Percentiles rank a stretch among this genome's conserved stretches.
These are phyloP conservation scores for Pythium insidiosum DNA, from an alignment of 352 stramenopile species.

Conservation along the genomic window DNA sequence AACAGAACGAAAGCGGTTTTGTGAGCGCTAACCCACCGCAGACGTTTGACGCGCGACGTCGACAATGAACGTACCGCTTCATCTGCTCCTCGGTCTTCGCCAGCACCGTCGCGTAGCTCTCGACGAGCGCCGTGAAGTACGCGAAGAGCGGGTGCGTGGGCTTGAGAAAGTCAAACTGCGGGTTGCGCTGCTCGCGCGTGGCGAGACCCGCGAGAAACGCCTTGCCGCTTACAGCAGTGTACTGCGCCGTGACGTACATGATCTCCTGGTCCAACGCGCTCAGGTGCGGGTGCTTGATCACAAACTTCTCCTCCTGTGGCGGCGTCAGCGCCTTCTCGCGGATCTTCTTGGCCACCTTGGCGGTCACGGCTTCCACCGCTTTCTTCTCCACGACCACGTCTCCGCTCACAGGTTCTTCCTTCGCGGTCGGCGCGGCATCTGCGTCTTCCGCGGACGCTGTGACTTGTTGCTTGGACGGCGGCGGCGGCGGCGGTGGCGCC, in stretches of 20 bases:
- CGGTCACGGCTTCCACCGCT: constrained; percentile 70
- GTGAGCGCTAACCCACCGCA: neutral
- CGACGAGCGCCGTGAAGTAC: constrained; percentile 98
- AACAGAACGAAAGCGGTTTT: neutral
- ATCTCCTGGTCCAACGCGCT: constrained; percentile 93
- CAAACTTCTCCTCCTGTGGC: constrained; percentile 65
- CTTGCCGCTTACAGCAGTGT: constrained; percentile 92
- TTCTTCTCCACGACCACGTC: constrained; percentile 81
- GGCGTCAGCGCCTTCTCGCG: constrained; percentile 79
- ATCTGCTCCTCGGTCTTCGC: constrained; percentile 62
- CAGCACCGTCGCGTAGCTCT: constrained; percentile 92
- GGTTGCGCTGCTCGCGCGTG: constrained; percentile 95
- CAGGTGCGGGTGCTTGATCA: constrained; percentile 86
- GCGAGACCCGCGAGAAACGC: constrained; percentile 93
- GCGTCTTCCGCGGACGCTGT: constrained; percentile 23
- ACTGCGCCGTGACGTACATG: constrained; percentile 98
- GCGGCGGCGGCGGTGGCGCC: neutral
- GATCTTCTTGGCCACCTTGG: constrained; percentile 88
- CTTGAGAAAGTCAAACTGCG: constrained; percentile 97
- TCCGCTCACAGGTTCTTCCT: constrained; percentile 22
- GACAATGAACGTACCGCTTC: constrained; percentile 28
- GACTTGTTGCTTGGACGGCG: no score
- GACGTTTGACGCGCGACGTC: no score
- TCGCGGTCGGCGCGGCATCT: constrained; percentile 20
- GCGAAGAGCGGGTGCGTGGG: constrained; percentile 95